phyloP scores from a whole-genome alignment of 2,329 filamentous ascomycete genomes.

The Penicillium glabrum region DNA sequence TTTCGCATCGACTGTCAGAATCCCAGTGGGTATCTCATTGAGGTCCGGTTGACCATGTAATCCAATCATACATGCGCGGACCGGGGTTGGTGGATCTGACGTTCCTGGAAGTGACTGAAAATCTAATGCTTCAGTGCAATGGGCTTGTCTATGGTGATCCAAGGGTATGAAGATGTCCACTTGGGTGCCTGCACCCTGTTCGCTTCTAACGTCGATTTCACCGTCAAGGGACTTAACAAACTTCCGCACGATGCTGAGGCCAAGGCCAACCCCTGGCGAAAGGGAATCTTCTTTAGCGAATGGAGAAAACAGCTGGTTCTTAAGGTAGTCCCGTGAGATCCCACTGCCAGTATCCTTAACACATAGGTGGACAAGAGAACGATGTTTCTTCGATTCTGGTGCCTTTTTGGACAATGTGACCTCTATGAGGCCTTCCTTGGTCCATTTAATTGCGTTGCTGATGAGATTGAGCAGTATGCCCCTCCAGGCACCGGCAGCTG shows the following conservation, averaged over 20 bases:
- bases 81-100: not conserved
- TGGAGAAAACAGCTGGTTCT: conserved; percentile 58
- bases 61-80: conserved; percentile 28
- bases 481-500: conserved; percentile 30
- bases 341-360: conserved; percentile 64
- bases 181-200: conserved; percentile 28
- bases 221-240: conserved; percentile 60
- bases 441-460: conserved; percentile 41
- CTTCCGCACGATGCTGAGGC: conserved; percentile 60
- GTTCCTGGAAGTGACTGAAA: not conserved
- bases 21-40: conserved; percentile 21
- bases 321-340: conserved; percentile 60
- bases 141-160: not conserved
- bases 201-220: conserved; percentile 54
- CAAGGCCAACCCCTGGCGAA: conserved; percentile 61
- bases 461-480: conserved; percentile 39
- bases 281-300: conserved; percentile 64
- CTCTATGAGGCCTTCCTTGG: conserved; percentile 31
- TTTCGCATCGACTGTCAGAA: conserved; percentile 26
- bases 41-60: conserved; percentile 25
- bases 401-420: conserved; percentile 23
- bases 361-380: conserved; percentile 33
- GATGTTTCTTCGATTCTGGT: conserved; percentile 4
- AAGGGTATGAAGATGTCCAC: conserved; percentile 31
- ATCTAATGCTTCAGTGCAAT: too few species aligned